Percentiles rank a stretch among this genome's conserved stretches.
Evolutionary conservation across 306 rosid genomes (phyloP).

Genomic region (Lathyrus oleraceus): DNA sequence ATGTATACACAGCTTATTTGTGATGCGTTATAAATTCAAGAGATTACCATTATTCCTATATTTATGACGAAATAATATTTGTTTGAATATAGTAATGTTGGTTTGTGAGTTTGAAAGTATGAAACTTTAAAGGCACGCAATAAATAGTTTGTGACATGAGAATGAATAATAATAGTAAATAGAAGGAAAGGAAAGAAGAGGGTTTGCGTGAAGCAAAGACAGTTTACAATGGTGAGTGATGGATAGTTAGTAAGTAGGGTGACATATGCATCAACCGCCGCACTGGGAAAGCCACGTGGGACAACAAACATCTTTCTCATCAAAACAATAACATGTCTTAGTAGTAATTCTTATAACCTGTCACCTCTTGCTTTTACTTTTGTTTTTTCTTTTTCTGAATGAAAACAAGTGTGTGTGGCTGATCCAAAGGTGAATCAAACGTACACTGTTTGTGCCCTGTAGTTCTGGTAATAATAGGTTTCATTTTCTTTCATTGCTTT

Average conservation of each 20-base stretch:
- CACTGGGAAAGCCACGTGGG: conserved; percentile 49
- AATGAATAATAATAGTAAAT: conserved; percentile 7
- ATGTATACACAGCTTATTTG: too few species aligned
- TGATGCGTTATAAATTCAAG: too few species aligned
- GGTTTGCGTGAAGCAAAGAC: conserved; percentile 95
- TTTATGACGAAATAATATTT: too few species aligned
- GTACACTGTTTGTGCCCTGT: conserved; percentile 36
- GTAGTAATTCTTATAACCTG: conserved; percentile 24
- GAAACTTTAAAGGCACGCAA: conserved; percentile 77
- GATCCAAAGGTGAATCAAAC: neutral
- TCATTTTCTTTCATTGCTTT: conserved; percentile 21
- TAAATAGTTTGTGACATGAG: conserved; percentile 2
- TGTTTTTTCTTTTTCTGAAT: conserved; percentile 9
- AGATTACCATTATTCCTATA: too few species aligned
- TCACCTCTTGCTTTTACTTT: conserved; percentile 40
- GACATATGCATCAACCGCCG: conserved; percentile 54
- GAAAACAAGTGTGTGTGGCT: neutral
- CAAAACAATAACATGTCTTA: neutral
- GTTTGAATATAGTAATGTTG: neutral
- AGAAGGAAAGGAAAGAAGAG: conserved; percentile 1
- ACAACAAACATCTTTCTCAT: conserved; percentile 14
- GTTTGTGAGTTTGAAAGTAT: neutral
- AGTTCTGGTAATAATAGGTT: conserved; percentile 22
- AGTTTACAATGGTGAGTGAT: conserved; percentile 18
- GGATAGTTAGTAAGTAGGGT: conserved; percentile 37